phyloP scores from a whole-genome alignment of 2,329 filamentous ascomycete genomes.

The Calonectria pteridis region DNA sequence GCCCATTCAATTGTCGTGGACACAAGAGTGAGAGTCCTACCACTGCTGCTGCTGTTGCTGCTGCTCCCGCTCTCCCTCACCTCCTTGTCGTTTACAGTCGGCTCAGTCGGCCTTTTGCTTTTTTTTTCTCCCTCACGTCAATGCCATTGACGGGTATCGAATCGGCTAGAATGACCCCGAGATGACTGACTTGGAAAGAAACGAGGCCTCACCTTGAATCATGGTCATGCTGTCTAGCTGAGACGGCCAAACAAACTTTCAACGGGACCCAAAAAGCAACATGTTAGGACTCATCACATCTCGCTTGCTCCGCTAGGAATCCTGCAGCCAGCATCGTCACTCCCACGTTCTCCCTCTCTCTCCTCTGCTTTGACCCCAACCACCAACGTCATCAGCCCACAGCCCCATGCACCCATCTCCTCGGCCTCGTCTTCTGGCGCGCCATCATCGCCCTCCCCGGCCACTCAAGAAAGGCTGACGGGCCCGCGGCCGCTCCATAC shows the following conservation, averaged over 20 bases:
- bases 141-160: conserved; percentile 1
- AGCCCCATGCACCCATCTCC: not conserved
- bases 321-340: conserved; percentile 3
- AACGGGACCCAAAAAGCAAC: not conserved
- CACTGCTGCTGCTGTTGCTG: not conserved
- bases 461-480: not conserved
- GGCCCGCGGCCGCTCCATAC: conserved; percentile 2
- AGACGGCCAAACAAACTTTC: conserved; percentile 7
- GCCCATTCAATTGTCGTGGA: not conserved
- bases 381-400: not conserved
- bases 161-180: not conserved
- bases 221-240: not conserved
- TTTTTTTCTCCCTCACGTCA: not conserved
- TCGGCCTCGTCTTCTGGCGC: not conserved
- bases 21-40: not conserved
- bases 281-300: conserved; percentile 10
- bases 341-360: not conserved
- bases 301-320: not conserved
- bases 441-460: not conserved
- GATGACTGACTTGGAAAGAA: not conserved
- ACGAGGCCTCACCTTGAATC: not conserved
- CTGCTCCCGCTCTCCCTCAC: not conserved
- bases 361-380: not conserved
- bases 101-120: not conserved
- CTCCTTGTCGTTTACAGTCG: not conserved